Percentiles rank a stretch among this genome's conserved stretches.
These are phyloP conservation scores for Camelina laxa DNA, from an alignment of 345 rosid genomes.

Conservation along the genomic window DNA sequence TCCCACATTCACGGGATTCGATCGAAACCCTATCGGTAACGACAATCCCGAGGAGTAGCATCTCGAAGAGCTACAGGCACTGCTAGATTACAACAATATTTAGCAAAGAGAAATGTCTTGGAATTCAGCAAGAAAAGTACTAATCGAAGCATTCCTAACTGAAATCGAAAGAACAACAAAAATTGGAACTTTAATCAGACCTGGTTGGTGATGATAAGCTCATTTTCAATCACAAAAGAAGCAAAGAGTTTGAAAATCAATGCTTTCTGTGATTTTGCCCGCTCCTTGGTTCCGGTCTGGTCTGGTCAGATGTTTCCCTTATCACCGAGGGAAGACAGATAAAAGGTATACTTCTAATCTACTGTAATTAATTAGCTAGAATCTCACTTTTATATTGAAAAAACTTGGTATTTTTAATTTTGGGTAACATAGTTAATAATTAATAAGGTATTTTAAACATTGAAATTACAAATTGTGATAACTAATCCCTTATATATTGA, in stretches of 20 bases:
- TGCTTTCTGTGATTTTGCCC: constrained; percentile 26
- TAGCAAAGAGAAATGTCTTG: neutral
- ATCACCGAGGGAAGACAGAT: constrained; percentile 39
- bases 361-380: too few relatives aligned
- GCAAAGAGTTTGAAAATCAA: constrained; percentile 6
- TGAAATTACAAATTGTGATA: too few relatives aligned
- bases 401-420: too few relatives aligned
- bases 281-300: constrained; percentile 31
- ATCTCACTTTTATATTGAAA: too few relatives aligned
- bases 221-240: constrained; percentile 28
- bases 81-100: constrained; percentile 29
- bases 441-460: too few relatives aligned
- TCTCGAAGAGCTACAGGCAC: constrained; percentile 53
- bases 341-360: too few relatives aligned
- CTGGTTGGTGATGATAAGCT: constrained; percentile 46
- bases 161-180: neutral
- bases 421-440: too few relatives aligned
- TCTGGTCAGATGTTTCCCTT: constrained; percentile 40
- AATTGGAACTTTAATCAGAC: constrained; percentile 20
- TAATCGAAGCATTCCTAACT: neutral
- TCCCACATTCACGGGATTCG: constrained; percentile 44
- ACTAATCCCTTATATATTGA: too few relatives aligned
- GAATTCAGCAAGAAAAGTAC: neutral
- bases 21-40: constrained; percentile 50
- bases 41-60: constrained; percentile 48